Percentiles rank a stretch among this genome's conserved stretches.
phyloP scores from a whole-genome alignment of 2,329 filamentous ascomycete genomes.

The Conoideocrella luteorostrata region DNA sequence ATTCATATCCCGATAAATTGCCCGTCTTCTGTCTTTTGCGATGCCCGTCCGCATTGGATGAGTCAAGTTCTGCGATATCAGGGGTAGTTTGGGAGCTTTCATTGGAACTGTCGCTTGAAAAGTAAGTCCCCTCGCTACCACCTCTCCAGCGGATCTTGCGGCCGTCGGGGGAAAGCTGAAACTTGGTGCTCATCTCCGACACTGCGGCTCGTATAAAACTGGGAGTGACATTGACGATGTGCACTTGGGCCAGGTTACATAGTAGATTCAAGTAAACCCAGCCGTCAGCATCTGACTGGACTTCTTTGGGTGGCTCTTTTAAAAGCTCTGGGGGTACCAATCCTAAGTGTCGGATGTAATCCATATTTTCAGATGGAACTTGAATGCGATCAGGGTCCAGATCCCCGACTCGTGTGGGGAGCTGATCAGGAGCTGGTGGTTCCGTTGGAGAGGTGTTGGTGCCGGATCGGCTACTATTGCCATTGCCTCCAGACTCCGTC shows the following conservation, averaged over 20 bases:
- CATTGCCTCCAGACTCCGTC: constrained; percentile 35
- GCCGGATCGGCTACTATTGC: constrained; percentile 16
- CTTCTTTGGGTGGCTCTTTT: constrained; percentile 34
- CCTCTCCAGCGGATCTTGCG: constrained; percentile 77
- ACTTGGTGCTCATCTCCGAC: constrained; percentile 61
- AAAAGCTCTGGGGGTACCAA: constrained; percentile 53
- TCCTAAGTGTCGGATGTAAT: constrained; percentile 71
- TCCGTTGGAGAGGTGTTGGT: constrained; percentile 35
- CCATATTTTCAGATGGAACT: constrained; percentile 68
- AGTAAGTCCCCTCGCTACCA: constrained; percentile 55
- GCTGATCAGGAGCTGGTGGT: constrained; percentile 53
- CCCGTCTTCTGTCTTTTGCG: constrained; percentile 41
- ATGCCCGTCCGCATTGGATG: constrained; percentile 33
- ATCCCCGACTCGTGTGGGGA: constrained; percentile 70
- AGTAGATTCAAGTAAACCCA: constrained; percentile 82
- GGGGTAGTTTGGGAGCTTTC: constrained; percentile 41
- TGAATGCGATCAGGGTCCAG: constrained; percentile 74
- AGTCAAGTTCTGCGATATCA: constrained; percentile 43
- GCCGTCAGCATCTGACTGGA: constrained; percentile 58
- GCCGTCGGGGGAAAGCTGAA: constrained; percentile 72
- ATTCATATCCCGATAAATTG: constrained; percentile 27
- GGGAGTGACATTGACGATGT: constrained; percentile 76
- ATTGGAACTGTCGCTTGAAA: constrained; percentile 57
- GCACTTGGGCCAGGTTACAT: constrained; percentile 74
- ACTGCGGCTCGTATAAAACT: constrained; percentile 71